Base-by-base conservation (phyloP, 2,329 filamentous ascomycete species). In the Orbilia ellipsospora region DNA sequence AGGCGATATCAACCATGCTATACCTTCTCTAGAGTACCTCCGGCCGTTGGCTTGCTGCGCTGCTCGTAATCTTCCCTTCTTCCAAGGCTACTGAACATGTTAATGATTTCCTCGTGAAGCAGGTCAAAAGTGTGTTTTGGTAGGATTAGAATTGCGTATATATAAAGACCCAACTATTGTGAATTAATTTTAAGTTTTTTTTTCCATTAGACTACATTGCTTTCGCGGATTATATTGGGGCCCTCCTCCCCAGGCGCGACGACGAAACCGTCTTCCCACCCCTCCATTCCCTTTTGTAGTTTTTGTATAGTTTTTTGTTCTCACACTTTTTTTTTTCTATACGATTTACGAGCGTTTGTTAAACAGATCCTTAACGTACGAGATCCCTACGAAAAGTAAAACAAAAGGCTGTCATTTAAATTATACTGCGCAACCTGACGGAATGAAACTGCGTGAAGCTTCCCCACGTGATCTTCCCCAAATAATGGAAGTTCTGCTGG, bases 401-500 rank as follows among this genome's bases (percentile, higher is more conserved):
- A 70, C 66, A 70, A 51, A 57, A 59, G 44, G 45, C 13, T 36
- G 18, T 26, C 28, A 13, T 31, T 69, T 45, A 62, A 54, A 69
- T 62, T 63, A 70, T 57, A 36, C 66, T 18, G 52, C 66, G 66
- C 60, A 28, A 28, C 62, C 56, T 62, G n/a, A 70, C 66, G 66
- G 66, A 70, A 74, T 74, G 70, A 74, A 74, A 67, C 12, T 74
- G 20, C 70, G 70, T 36, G 70, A 74, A 57, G 70, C 70, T 57
- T 63, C 70, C 52, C 70, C 70, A 74, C 70, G 70, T 74, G 70
- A 74, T 68, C 70, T 74, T 62, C 70, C 70, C 26, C 70, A 74
- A 55, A 74, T 74, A 51, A 74, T 74, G 70, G 70, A 68, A 36
- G 70, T 74, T 40, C 63, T 74, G 26, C 63, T 74, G 4, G 70